Conservation (phyloP, 208 protist species). For the Acanthamoeba triangularis region DNA sequence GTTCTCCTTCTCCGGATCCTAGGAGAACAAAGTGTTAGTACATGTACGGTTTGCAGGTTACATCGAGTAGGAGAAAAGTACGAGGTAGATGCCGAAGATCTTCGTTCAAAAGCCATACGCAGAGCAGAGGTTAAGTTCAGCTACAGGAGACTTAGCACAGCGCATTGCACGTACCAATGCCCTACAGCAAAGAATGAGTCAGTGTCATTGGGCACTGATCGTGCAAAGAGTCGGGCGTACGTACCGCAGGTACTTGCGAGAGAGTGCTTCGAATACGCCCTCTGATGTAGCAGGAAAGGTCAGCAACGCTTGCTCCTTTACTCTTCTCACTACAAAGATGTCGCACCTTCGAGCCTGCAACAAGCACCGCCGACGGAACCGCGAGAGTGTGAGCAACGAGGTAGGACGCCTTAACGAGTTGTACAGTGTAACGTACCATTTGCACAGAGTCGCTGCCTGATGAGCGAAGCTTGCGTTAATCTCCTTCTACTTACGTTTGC, state of each 20-base stretch:
- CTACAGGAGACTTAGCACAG: not conserved
- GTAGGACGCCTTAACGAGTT: not conserved
- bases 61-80: not conserved
- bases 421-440: not conserved
- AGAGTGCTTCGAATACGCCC: conserved; percentile 61
- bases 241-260: conserved; percentile 6
- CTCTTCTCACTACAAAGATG: too few relatives aligned
- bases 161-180: not conserved
- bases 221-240: not conserved
- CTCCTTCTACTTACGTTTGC: too few relatives aligned
- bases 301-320: not conserved
- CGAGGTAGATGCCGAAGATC: conserved; percentile 71
- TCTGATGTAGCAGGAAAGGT: not conserved
- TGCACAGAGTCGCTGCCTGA: conserved; percentile 14
- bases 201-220: not conserved
- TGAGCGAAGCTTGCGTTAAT: not conserved
- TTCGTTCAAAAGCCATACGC: not conserved
- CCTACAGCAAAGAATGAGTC: not conserved
- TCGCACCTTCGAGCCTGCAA: conserved; percentile 67
- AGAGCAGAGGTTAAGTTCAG: not conserved
- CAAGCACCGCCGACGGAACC: too few relatives aligned
- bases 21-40: not conserved
- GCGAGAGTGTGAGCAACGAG: not conserved
- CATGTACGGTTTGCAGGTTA: not conserved
- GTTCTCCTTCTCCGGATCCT: conserved; percentile 54